Evolutionary conservation across 1,284 basidiomycete genomes (phyloP), one percentile per base, ranked within the genome.

Genomic region (Pascua sp.): DNA sequence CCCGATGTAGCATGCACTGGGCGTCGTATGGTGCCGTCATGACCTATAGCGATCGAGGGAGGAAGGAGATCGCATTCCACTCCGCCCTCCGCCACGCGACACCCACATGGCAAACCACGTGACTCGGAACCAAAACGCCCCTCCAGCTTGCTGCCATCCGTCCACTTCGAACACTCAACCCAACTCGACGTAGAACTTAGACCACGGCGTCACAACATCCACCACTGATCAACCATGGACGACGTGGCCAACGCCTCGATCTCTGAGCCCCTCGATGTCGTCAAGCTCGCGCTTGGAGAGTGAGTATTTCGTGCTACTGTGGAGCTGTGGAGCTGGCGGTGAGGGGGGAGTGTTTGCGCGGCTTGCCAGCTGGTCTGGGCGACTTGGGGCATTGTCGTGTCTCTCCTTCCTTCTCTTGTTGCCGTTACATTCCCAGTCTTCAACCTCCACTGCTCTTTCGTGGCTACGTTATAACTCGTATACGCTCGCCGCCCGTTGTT

Each of bases 211-310:
- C 17, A 45, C 51, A 39, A 41, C 53, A 32, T 47, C 41, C 15
- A 13, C 39, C 24, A 42, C 42, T 36, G 41, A 41, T 5, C 45
- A 42, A 40, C 41, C 51, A 79, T 79, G 77, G 77, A 86, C 59
- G 82, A 85, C 68, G 81, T 85, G 46, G 82, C 70, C 47, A 67
- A 68, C 55, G 56, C 86, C 64, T 83, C 86, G 68, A 91, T 98
- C 71, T 87, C 91, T 76, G 93, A 97, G 78, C 93, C 93, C n/a
- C 92, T 99, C 78, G 96, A 98, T 76, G 86, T 99, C 66, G 95
- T 99, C 73, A 85, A 94, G 62, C 84, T 98, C 38, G 94, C 93
- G 38, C 84, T 98, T 62, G 91, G 90, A 70, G 96, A 99, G 83
- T 91, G 90, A 61, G 95, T 98, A 7, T 9, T 43, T 43, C 42